Percentiles rank a stretch among this genome's conserved stretches.
phyloP scores from a whole-genome alignment of 2,329 filamentous ascomycete genomes.

The Emergomyces orientalis region DNA sequence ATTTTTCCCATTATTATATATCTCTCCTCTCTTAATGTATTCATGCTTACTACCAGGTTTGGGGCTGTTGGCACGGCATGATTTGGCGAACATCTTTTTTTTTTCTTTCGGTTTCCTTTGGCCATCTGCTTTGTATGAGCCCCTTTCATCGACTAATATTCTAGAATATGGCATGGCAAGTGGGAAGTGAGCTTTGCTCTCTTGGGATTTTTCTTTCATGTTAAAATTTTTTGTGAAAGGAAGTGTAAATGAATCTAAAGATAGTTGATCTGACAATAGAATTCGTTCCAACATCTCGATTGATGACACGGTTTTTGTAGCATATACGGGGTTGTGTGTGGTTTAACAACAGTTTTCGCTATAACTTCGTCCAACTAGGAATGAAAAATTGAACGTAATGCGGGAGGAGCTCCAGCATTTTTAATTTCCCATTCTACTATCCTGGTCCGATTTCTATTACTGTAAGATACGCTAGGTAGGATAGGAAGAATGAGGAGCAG shows the following conservation, averaged over 20 bases:
- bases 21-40: constrained; percentile 32
- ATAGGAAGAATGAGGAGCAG: not conserved
- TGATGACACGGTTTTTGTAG: no score
- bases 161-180: not conserved
- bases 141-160: not conserved
- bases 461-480: not conserved
- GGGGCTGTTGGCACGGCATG: not conserved
- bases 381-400: no score
- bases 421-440: not conserved
- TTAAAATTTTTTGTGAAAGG: not conserved
- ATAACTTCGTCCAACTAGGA: no score
- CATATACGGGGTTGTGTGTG: no score
- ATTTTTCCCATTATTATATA: constrained; percentile 15
- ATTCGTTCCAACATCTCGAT: no score
- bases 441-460: not conserved
- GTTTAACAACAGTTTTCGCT: no score
- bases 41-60: constrained; percentile 15
- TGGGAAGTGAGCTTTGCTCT: not conserved
- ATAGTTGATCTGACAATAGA: no score
- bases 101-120: not conserved
- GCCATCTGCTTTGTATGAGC: not conserved
- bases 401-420: no score
- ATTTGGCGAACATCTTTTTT: not conserved
- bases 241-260: not conserved
- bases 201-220: not conserved